Conservation (phyloP, 2,329 filamentous ascomycete genomes). For the Ceratocystis ficicola region DNA sequence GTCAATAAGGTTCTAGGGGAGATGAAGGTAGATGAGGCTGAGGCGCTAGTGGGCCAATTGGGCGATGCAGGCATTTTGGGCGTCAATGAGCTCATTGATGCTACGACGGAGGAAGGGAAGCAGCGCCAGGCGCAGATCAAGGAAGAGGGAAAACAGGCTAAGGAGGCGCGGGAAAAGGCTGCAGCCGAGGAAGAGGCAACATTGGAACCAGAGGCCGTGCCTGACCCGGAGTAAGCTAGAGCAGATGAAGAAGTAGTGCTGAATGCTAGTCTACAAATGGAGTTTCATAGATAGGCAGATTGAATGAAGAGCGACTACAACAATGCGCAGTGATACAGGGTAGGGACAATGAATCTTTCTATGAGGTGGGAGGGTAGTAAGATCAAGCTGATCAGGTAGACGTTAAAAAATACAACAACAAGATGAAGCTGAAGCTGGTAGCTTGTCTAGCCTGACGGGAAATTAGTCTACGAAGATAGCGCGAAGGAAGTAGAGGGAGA, state of each 20-base stretch:
- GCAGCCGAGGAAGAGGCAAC: slow-evolving; percentile 8
- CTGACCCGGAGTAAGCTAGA: slow-evolving; percentile 22
- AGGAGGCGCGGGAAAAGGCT: slow-evolving; percentile 18
- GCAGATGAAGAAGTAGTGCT: background rate
- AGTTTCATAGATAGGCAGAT: background rate
- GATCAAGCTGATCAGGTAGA: no score
- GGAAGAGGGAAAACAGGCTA: slow-evolving; percentile 32
- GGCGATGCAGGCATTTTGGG: slow-evolving; percentile 80
- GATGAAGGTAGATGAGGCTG: slow-evolving; percentile 79
- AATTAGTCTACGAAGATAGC: no score
- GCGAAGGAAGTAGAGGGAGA: background rate
- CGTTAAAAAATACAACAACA: no score
- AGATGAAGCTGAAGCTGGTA: no score
- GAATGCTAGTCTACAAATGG: background rate
- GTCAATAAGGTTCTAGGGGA: slow-evolving; percentile 53
- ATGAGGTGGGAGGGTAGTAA: no score
- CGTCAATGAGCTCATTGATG: slow-evolving; percentile 85
- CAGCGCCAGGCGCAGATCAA: slow-evolving; percentile 66
- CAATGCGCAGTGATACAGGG: background rate
- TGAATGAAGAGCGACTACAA: background rate
- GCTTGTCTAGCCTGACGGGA: no score
- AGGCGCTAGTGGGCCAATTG: slow-evolving; percentile 69
- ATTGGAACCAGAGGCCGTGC: background rate
- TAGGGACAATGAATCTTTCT: no score
- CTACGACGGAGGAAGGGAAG: slow-evolving; percentile 77